Conservation (phyloP, 306 rosid genomes). For the Ochetophila trinervis region DNA sequence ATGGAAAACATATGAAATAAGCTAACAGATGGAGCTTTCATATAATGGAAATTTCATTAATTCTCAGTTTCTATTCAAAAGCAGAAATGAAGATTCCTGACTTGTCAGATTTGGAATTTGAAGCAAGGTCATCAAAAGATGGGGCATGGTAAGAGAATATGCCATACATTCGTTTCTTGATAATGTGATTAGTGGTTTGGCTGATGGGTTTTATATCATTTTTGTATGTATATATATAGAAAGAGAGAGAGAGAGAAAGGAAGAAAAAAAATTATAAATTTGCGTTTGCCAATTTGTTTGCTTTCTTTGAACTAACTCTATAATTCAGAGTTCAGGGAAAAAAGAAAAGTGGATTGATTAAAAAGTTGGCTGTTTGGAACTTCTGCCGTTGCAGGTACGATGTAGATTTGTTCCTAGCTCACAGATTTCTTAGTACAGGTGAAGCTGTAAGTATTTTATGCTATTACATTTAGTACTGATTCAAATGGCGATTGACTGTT, state of each 20-base stretch:
- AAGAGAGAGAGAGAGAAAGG: neutral
- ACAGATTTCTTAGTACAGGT: constrained; percentile 58
- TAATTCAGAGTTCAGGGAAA: neutral
- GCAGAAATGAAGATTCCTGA: constrained; percentile 47
- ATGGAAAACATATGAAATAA: neutral
- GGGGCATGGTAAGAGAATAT: constrained; percentile 75
- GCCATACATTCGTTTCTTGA: neutral
- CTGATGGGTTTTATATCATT: neutral
- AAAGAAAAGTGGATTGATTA: neutral
- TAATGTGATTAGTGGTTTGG: neutral
- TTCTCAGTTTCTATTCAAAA: constrained; percentile 21
- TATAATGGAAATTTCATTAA: constrained; percentile 19
- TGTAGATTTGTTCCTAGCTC: constrained; percentile 68
- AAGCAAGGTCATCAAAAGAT: constrained; percentile 89
- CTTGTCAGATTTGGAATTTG: constrained; percentile 75
- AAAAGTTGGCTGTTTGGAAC: neutral
- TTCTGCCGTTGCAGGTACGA: constrained; percentile 73
- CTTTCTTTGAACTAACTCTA: neutral
- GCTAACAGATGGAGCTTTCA: neutral
- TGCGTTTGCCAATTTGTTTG: too few species aligned
- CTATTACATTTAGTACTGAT: neutral
- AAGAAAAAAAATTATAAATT: too few species aligned
- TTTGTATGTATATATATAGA: too few species aligned
- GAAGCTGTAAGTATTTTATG: constrained; percentile 71
- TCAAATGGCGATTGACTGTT: too few species aligned